Conservation (phyloP, 2,329 filamentous ascomycete species). For the Nectriaceae sp. region DNA sequence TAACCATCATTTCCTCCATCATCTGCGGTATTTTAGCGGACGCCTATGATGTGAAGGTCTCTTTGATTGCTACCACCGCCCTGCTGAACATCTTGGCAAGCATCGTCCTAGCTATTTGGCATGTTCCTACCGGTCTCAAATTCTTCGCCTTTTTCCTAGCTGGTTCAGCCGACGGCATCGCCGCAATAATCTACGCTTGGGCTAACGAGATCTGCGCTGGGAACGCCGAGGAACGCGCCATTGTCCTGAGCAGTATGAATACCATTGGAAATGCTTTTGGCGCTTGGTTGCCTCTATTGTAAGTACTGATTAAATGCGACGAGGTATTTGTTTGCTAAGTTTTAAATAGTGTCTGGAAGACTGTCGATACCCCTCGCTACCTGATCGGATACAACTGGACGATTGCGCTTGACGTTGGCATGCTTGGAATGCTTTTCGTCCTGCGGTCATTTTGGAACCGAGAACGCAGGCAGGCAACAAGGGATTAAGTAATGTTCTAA, state of each 20-base stretch:
- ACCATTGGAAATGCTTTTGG: constrained; percentile 43
- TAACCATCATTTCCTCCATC: constrained; percentile 49
- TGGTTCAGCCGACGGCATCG: constrained; percentile 30
- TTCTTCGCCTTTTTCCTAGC: constrained; percentile 37
- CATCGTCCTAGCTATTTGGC: constrained; percentile 35
- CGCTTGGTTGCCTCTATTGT: constrained; percentile 43
- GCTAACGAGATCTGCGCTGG: constrained; percentile 47
- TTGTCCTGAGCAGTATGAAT: constrained; percentile 53
- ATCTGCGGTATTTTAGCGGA: constrained; percentile 58
- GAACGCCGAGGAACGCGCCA: constrained; percentile 49
- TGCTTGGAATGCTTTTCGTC: constrained; percentile 22
- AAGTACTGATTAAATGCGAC: constrained; percentile 3
- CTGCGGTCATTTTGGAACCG: constrained; percentile 10
- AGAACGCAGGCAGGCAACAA: constrained; percentile 1
- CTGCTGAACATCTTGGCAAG: constrained; percentile 21
- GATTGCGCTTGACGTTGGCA: constrained; percentile 27
- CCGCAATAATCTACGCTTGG: constrained; percentile 43
- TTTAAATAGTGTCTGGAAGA: constrained; percentile 29
- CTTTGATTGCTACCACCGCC: constrained; percentile 26
- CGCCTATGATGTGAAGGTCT: constrained; percentile 45
- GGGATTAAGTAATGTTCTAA: background rate
- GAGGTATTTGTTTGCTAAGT: background rate
- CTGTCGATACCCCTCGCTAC: constrained; percentile 39
- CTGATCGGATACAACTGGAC: constrained; percentile 38
- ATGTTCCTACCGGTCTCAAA: constrained; percentile 36